Evolutionary conservation across 2,329 filamentous ascomycete genomes (phyloP), one percentile per base, ranked within the genome.

Genomic region (Hypoxylon sp.): DNA sequence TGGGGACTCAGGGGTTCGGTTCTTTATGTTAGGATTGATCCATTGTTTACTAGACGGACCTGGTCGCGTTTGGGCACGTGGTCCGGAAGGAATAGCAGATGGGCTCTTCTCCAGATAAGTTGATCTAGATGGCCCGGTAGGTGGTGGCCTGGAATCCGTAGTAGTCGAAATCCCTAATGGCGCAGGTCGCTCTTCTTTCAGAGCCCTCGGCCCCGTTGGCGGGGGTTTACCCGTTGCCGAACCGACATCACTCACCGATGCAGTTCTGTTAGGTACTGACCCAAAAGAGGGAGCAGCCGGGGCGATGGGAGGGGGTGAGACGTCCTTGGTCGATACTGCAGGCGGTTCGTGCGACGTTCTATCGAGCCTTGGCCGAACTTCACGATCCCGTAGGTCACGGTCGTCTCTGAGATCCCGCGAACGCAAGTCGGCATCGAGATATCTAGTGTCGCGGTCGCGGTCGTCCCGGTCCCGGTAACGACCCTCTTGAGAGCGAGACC

Each of bases 401-500:
- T 85, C 82, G 58, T 85, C 82, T 46, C 82, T 75, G 58, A 71
- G 73, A 58, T 82, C 80, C 53, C 80, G 75, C 38, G 69, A 63
- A 9, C 74, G 73, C 23, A 70, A 60, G 48, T 78, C 76, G 11
- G 68, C 51, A 21, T 78, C 77, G 17, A 72, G 63, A 37, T 72
- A 72, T 55, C 77, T 71, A 46, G 45, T 67, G 15, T 77, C 73
- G 42, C 69, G 69, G 38, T 77, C 75, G 27, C 74, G 74, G 40
- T 77, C 74, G 27, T 79, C 77, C 49, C 72, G 77, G 5, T 85
- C 83, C 42, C 83, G 79, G 17, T 82, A 85, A 27, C 83, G 83
- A 54, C 86, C 84, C 68, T 88, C 85, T 67, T 87, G 84, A 62
- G 87, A 89, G 61, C 87, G 82, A 67, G 85, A 88, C 67, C 88